Base-by-base conservation (phyloP, 306 rosid species). In the Astragalus membranaceus region DNA sequence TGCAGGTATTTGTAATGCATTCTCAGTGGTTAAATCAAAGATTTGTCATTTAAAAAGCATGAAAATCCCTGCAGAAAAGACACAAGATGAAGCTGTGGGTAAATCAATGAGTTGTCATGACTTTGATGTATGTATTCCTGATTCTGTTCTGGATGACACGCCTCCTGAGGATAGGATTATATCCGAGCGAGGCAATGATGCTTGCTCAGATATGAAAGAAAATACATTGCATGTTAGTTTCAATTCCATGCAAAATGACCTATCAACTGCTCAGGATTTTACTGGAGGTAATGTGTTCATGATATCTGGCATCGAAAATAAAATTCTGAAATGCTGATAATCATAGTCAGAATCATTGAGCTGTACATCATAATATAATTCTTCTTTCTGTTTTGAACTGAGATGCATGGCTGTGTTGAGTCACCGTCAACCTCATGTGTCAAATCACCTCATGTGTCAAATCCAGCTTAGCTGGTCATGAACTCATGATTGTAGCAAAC, bases 271-370 rank as follows among this genome's bases (percentile, higher is more conserved):
- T 29, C 76, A 53, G 72, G 85, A 73, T 53, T 68, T 67, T 69
- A 69, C 37, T 61, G 78, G 57, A 81, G 87, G 85, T 85, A 84
- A 77, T 76, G 39, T 69, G 82, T 56, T 39, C 20, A 78, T 69
- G 67, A 42, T 49, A 26, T 63, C 58, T 71, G 43, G n/a, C 63
- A 26, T 80, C 16, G 3, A 29, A 20, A 60, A 20, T 29, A 41
- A 30, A 37, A 43, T 33, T 53, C 15, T 37, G 5, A 70, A 71
- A 51, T 65, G 59, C 58, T 11, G 62, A 80, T 69, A 16, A 75
- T 32, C 66, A 64, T 30, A 12, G 35, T 70, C 41, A 69, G 58
- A 35, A 44, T 29, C 37, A 44, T 29, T 63, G 46, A 48, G 42
- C 11, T 47, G 32, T 29, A 15, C 12, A 52, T 55, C 10, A 43